Percentiles rank a stretch among this genome's conserved stretches.
Conservation (phyloP, 768 basidiomycete genomes). For the Butyriboletus loyo region DNA sequence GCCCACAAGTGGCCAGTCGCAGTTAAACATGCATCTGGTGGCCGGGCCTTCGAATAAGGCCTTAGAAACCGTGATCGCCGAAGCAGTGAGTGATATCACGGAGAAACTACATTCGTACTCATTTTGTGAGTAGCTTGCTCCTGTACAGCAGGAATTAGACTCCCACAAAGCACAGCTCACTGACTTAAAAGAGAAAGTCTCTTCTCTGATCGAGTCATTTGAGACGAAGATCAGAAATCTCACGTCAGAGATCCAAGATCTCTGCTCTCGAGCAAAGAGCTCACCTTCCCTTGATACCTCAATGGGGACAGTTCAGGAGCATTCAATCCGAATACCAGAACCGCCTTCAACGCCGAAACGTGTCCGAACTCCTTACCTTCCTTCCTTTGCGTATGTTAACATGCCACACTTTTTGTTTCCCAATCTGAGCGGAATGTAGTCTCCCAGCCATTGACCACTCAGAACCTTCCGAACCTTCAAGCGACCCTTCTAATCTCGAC, state of each 20-base stretch:
- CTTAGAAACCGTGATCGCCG: slow-evolving; percentile 21
- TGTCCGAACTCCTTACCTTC: slow-evolving; percentile 29
- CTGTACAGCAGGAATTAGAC: slow-evolving; percentile 50
- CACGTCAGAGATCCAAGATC: slow-evolving; percentile 32
- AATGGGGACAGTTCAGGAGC: slow-evolving; percentile 8
- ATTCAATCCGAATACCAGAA: slow-evolving; percentile 22
- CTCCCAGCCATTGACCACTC: slow-evolving; percentile 17
- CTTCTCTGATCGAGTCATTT: slow-evolving; percentile 29
- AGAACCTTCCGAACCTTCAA: slow-evolving; percentile 19
- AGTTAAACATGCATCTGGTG: background rate
- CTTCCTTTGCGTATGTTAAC: slow-evolving; percentile 25
- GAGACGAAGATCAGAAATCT: slow-evolving; percentile 39
- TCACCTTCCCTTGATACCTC: slow-evolving; percentile 11
- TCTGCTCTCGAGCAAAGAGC: slow-evolving; percentile 22
- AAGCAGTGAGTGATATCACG: slow-evolving; percentile 26
- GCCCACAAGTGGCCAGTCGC: slow-evolving; percentile 5
- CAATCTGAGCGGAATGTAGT: slow-evolving; percentile 19
- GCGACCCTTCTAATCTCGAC: slow-evolving; percentile 22
- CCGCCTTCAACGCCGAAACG: slow-evolving; percentile 36
- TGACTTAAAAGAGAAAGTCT: slow-evolving; percentile 30
- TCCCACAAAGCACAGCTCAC: slow-evolving; percentile 45
- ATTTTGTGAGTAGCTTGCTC: slow-evolving; percentile 40
- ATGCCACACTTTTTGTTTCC: background rate
- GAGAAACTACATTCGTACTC: background rate
- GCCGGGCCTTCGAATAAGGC: slow-evolving; percentile 5